These are phyloP conservation scores for Musa troglodytarum DNA, from an alignment of 176 grass and related monocot species.

Conservation along the genomic window DNA sequence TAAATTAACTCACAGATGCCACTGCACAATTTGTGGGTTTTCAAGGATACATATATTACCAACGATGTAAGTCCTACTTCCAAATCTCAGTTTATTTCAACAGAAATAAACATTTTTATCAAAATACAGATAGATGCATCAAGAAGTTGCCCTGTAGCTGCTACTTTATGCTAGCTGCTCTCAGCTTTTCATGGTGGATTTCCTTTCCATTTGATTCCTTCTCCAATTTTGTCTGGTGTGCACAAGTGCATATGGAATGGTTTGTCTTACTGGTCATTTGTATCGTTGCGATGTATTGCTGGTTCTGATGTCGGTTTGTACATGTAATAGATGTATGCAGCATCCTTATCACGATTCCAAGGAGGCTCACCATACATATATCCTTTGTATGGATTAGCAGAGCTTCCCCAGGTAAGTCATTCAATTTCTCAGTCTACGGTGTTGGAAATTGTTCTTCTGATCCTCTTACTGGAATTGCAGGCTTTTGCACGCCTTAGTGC, in stretches of 20 bases:
- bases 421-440: constrained; percentile 1
- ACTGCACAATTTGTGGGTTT: too few relatives aligned
- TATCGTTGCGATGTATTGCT: neutral
- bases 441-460: neutral
- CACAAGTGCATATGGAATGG: neutral
- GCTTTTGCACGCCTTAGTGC: constrained; percentile 93
- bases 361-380: constrained; percentile 92
- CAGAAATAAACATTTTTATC: too few relatives aligned
- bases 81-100: too few relatives aligned
- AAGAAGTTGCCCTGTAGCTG: too few relatives aligned
- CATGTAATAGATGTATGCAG: constrained; percentile 53
- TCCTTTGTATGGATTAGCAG: constrained; percentile 78
- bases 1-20: too few relatives aligned
- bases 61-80: too few relatives aligned
- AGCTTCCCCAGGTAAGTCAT: constrained; percentile 71
- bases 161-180: neutral
- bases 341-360: constrained; percentile 83
- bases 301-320: constrained; percentile 1
- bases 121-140: too few relatives aligned
- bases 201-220: constrained; percentile 12
- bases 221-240: neutral
- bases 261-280: neutral
- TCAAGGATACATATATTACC: too few relatives aligned
- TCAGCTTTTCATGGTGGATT: neutral
- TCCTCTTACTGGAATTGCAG: constrained; percentile 26